These are phyloP conservation scores for Boletus reticuloceps DNA, from an alignment of 768 basidiomycete species.

Conservation along the genomic window DNA sequence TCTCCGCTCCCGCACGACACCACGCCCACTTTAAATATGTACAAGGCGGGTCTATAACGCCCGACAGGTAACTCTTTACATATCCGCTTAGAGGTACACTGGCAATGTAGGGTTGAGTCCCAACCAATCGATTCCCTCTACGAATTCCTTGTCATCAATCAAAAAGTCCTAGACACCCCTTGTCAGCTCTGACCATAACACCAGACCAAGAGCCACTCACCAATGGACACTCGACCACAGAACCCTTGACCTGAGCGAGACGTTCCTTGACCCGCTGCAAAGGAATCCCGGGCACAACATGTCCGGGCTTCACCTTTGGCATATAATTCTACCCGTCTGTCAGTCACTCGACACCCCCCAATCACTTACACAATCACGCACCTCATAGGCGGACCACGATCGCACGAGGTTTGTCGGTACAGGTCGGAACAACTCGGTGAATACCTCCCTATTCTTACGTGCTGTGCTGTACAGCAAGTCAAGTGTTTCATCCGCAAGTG, in stretches of 20 bases:
- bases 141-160: constrained; percentile 73
- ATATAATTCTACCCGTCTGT: constrained; percentile 56
- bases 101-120: constrained; percentile 76
- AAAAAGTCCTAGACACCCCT: constrained; percentile 65
- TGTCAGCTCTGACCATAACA: constrained; percentile 4
- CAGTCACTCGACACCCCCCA: constrained; percentile 1
- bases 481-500: constrained; percentile 60
- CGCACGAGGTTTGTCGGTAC: constrained; percentile 82
- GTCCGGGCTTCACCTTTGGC: constrained; percentile 76
- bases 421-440: constrained; percentile 83
- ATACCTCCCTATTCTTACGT: constrained; percentile 76
- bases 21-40: too few relatives aligned
- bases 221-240: constrained; percentile 74
- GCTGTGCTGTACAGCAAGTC: constrained; percentile 70
- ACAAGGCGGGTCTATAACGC: not conserved
- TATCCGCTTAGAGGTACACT: constrained; percentile 52
- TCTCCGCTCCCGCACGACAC: constrained; percentile 17
- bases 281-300: constrained; percentile 68
- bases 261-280: constrained; percentile 72
- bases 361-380: constrained; percentile 33
- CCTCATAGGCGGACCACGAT: constrained; percentile 77
- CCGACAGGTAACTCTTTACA: constrained; percentile 10
- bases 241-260: constrained; percentile 65
- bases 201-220: constrained; percentile 37
- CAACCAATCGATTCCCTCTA: constrained; percentile 68